Base-by-base conservation (phyloP, 139 green algal species). In the Volvox reticuliferus region DNA sequence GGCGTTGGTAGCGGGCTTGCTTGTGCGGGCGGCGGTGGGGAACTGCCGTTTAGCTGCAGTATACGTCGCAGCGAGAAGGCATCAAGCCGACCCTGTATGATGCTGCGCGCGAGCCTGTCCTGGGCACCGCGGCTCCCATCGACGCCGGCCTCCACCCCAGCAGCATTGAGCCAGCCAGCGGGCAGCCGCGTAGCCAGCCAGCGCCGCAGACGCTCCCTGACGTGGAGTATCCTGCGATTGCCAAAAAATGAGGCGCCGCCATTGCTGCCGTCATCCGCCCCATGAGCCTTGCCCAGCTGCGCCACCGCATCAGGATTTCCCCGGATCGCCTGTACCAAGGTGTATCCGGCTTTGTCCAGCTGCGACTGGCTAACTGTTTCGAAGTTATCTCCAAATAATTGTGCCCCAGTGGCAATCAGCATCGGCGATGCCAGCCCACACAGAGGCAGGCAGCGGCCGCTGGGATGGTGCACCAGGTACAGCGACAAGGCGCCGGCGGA, bases 371-470 rank as follows among this genome's bases (percentile, higher is more conserved):
- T 86, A 17, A 6, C 14, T 1, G 12, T n/a, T 12, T 79, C 50
- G 33, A 68, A 80, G 24, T 28, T 36, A 5, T 19, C 32, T 14
- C 83, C 83, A n/a, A 44, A 80, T 6, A 19, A 16, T 18, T 33
- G 24, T 19, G 50, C 30, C 1, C 44, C 50, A 13, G 73, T 55
- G 2, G 86, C 86, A 14, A 12, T 1, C 26, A 90, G 50, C 33
- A 91, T 21, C 76, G 32, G 33, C 76, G 32, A n/a, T 35, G 87
- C 76, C 61, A 79, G 5, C 33, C 76, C 87, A 75, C 87, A 91
- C 76, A 91, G 76, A 76, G 62, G 87, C 76, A 85, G 75, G 30
- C 12, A 36, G 73, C 28, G 30, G 12, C 67, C 67, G 35, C 67
- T 80, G 83, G 73, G 55, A 26, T 20, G 26, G 76, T 73, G 87